Evolutionary conservation across 1,284 basidiomycete genomes (phyloP).

Genomic region (Sanghuangporus baumii): DNA sequence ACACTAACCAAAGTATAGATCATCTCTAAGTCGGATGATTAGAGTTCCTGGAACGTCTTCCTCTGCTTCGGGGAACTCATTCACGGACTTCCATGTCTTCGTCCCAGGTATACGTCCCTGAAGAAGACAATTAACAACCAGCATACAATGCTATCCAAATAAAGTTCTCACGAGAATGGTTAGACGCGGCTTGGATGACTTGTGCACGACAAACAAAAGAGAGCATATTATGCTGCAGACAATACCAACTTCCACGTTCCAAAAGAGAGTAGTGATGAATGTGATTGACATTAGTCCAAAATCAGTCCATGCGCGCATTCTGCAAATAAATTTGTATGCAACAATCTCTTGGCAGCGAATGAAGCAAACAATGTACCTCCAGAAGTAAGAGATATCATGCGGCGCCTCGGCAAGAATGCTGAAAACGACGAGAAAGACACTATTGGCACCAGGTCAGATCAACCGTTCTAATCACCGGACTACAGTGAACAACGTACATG

Average conservation of each 20-base stretch:
- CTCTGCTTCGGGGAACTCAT: conserved; percentile 71
- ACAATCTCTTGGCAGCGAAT: background rate
- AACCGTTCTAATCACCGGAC: background rate
- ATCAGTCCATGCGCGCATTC: conserved; percentile 87
- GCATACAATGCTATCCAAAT: background rate
- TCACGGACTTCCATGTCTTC: conserved; percentile 75
- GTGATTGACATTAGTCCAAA: conserved; percentile 79
- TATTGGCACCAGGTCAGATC: conserved; percentile 25
- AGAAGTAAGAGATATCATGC: conserved; percentile 80
- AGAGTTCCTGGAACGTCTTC: conserved; percentile 41
- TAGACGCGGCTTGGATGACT: conserved; percentile 74
- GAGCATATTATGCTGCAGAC: conserved; percentile 81
- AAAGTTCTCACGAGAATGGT: conserved; percentile 51
- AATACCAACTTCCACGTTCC: conserved; percentile 82
- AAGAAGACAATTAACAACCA: background rate
- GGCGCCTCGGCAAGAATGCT: conserved; percentile 82
- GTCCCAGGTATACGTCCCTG: conserved; percentile 80
- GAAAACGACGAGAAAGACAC: conserved; percentile 80
- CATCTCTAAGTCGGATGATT: conserved; percentile 74
- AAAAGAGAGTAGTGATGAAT: conserved; percentile 75
- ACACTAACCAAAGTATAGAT: conserved; percentile 66
- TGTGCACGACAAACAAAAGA: conserved; percentile 81
- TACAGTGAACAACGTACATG: conserved; percentile 43
- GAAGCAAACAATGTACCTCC: conserved; percentile 46
- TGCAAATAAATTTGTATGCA: conserved; percentile 26